Base-by-base conservation (phyloP, 352 stramenopile genomes). In the Pythium phragmitis region DNA sequence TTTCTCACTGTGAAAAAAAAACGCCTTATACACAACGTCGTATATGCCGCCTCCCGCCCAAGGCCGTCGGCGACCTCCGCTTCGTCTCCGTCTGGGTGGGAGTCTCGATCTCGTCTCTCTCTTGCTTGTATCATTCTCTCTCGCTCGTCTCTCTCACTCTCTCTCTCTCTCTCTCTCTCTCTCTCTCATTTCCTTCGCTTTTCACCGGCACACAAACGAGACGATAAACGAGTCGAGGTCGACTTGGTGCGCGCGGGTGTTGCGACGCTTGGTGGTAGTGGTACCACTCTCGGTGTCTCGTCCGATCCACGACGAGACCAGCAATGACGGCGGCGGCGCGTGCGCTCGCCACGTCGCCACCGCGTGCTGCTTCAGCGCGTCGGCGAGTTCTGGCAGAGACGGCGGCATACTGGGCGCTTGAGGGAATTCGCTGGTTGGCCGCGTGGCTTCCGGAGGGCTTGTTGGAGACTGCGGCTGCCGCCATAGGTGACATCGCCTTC, bases 401-500 rank as follows among this genome's bases (percentile, higher is more conserved):
- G 65, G 79, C 51, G 76, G 69, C 76, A 88, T 91, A 30, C 28
- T 69, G 52, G 51, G 21, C 51, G 47, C 23, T 70, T 19, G 17
- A 11, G 43, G 67, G 61, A 37, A 46, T 81, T 65, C 69, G 60
- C 45, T 23, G 49, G 43, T 28, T 80, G 55, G 70, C 63, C 58
- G 58, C 50, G n/a, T 75, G 72, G 67, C 65, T 87, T 49, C 75
- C 77, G 19, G 75, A 82, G 39, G 56, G 70, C 28, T 57, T 50
- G 48, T 60, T 80, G 48, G 23, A 51, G 39, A 52, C 37, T 49
- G 65, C 41, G 12, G 78, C 73, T 43, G 47, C 48, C 16, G 60
- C 63, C 60, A 54, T 84, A n/a, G 75, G 67, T 43, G 71, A 77
- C 50, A 60, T 85, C 57, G 76, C 77, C 62, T 86, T 70, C 68